Conservation (phyloP, 176 grass and related monocot genomes). For the Carex pumila region DNA sequence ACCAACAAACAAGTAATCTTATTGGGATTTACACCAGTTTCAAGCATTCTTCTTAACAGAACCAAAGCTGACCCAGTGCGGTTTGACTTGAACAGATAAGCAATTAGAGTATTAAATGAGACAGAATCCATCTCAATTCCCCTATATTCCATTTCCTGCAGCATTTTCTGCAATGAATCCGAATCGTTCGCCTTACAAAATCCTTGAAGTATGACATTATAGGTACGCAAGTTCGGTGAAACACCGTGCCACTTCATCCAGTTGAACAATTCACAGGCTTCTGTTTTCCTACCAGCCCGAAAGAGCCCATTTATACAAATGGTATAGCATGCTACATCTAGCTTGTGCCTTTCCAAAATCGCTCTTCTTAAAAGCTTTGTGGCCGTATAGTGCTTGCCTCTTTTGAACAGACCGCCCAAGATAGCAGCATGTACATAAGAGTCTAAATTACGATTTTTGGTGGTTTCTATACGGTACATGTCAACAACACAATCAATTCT, state of each 20-base stretch:
- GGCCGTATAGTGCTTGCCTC: conserved; percentile 34
- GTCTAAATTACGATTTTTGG: conserved; percentile 34
- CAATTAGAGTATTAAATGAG: conserved; percentile 59
- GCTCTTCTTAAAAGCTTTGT: conserved; percentile 48
- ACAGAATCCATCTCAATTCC: conserved; percentile 54
- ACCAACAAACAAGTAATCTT: conserved; percentile 38
- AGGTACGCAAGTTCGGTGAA: conserved; percentile 52
- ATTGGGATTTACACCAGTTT: conserved; percentile 52
- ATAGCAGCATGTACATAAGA: conserved; percentile 55
- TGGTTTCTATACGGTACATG: conserved; percentile 40
- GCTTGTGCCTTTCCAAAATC: conserved; percentile 32
- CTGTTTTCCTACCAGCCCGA: conserved; percentile 33
- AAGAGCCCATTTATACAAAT: conserved; percentile 73
- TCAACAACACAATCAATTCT: conserved; percentile 35
- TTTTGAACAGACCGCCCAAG: conserved; percentile 53
- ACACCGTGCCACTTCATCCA: conserved; percentile 62
- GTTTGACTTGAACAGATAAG: conserved; percentile 54
- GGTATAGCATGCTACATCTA: conserved; percentile 64
- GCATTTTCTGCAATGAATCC: conserved; percentile 35
- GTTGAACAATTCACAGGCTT: conserved; percentile 68
- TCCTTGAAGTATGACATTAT: conserved; percentile 81
- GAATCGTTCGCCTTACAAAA: conserved; percentile 55
- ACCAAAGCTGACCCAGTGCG: conserved; percentile 25
- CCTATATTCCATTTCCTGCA: conserved; percentile 63
- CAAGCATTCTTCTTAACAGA: conserved; percentile 52